phyloP scores from a whole-genome alignment of 495 filamentous ascomycete species.

The Sabuloglossum arenarium region DNA sequence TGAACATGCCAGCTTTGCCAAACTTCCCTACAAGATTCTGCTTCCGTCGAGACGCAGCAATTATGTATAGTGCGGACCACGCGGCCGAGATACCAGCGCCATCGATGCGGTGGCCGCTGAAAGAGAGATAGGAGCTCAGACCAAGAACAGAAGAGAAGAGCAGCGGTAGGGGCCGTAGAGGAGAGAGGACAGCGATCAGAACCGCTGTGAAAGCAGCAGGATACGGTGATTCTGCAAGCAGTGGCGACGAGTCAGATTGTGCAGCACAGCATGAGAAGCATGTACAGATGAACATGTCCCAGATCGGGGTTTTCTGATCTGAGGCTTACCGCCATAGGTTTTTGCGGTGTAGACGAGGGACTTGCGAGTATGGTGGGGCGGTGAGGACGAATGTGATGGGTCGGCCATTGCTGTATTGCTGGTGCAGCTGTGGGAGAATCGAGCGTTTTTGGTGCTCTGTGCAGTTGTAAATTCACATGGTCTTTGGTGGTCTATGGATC shows the following conservation, averaged over 20 bases:
- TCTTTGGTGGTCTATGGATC: neutral
- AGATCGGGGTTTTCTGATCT: neutral
- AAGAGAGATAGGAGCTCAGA: constrained; percentile 67
- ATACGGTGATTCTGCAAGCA: constrained; percentile 45
- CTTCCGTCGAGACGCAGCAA: constrained; percentile 48
- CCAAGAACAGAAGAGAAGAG: constrained; percentile 69
- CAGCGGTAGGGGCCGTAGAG: constrained; percentile 54
- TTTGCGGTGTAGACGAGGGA: neutral
- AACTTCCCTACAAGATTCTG: constrained; percentile 34
- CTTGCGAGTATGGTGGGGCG: neutral
- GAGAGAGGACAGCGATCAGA: constrained; percentile 60
- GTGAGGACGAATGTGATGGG: neutral
- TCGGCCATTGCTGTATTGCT: neutral
- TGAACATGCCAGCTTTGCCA: constrained; percentile 43
- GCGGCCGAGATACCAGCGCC: constrained; percentile 67
- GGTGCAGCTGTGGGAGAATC: neutral
- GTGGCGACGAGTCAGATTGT: neutral
- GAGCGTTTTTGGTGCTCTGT: neutral
- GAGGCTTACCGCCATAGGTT: constrained; percentile 2
- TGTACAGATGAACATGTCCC: neutral
- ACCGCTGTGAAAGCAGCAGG: constrained; percentile 61
- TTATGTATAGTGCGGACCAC: constrained; percentile 67
- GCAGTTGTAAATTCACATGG: neutral
- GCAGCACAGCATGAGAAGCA: neutral
- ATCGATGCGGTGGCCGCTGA: constrained; percentile 59